phyloP scores from a whole-genome alignment of 768 basidiomycete genomes.

The Naganishia vaughanmartiniae region DNA sequence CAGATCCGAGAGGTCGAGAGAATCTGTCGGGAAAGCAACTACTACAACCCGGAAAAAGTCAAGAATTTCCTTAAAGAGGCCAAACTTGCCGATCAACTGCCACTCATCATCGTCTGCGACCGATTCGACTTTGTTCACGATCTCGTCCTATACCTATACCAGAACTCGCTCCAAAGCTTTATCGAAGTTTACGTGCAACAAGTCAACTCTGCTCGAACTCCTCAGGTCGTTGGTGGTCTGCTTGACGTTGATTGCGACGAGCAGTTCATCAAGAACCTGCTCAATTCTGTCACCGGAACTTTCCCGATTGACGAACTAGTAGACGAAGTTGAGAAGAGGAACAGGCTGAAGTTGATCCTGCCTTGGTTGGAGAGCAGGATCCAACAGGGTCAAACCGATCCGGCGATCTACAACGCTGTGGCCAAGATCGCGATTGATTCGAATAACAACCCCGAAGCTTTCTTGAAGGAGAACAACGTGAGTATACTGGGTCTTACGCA shows the following conservation, averaged over 20 bases:
- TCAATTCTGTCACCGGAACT: slow-evolving; percentile 89
- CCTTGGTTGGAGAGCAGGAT: slow-evolving; percentile 96
- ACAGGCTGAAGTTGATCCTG: slow-evolving; percentile 90
- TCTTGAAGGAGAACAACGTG: slow-evolving; percentile 98
- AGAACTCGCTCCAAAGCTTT: slow-evolving; percentile 91
- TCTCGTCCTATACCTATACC: slow-evolving; percentile 95
- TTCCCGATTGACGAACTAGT: slow-evolving; percentile 98
- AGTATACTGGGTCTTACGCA: slow-evolving; percentile 45
- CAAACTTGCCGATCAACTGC: slow-evolving; percentile 90
- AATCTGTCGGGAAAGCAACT: slow-evolving; percentile 94
- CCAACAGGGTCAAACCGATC: slow-evolving; percentile 87
- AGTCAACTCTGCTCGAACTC: slow-evolving; percentile 94
- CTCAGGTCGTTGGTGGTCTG: slow-evolving; percentile 92
- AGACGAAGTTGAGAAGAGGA: slow-evolving; percentile 92
- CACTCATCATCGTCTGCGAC: slow-evolving; percentile 99
- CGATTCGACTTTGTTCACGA: slow-evolving; percentile 99
- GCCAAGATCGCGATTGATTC: slow-evolving; percentile 99
- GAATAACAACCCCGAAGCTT: slow-evolving; percentile 95
- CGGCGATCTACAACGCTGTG: slow-evolving; percentile 91
- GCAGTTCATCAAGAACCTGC: slow-evolving; percentile 85
- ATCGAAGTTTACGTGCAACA: slow-evolving; percentile 99
- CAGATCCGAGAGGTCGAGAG: slow-evolving; percentile 99
- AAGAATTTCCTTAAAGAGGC: slow-evolving; percentile 99
- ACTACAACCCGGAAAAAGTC: slow-evolving; percentile 99
- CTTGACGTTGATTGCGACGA: slow-evolving; percentile 99